Conservation (phyloP, 1,139 yeast species). For the Geotrichum reessii region DNA sequence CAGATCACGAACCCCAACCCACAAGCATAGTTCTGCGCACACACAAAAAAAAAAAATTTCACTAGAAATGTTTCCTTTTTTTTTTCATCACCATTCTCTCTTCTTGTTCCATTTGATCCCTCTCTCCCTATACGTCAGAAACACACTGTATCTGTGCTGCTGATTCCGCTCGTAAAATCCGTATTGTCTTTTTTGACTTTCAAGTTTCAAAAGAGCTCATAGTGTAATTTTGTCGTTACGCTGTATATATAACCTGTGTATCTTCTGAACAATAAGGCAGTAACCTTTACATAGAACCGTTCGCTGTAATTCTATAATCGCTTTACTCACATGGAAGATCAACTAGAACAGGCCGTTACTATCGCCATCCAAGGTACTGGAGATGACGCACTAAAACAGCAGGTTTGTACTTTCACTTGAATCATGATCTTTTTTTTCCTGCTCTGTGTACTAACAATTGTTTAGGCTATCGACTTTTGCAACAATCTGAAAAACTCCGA, state of each 20-base stretch:
- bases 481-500: conserved; percentile 66
- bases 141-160: neutral
- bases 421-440: neutral
- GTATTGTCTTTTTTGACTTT: neutral
- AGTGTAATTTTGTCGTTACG: neutral
- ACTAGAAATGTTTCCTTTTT: neutral
- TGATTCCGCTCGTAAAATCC: neutral
- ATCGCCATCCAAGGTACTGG: conserved; percentile 77
- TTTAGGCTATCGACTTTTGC: conserved; percentile 67
- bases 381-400: conserved; percentile 62
- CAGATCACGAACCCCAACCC: neutral
- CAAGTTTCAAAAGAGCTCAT: neutral
- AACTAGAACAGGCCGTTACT: conserved; percentile 88
- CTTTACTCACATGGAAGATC: conserved; percentile 60
- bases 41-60: neutral
- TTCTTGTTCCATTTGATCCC: neutral
- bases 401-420: conserved; percentile 34
- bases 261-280: neutral
- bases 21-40: neutral
- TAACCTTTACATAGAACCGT: neutral
- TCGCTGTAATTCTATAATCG: neutral
- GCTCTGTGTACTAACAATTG: neutral
- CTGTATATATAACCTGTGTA: neutral
- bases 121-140: neutral
- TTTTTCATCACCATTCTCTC: neutral